Percentiles rank a stretch among this genome's conserved stretches.
Evolutionary conservation across 2,329 filamentous ascomycete genomes (phyloP).

Genomic region (Incumbomyces delicatus): DNA sequence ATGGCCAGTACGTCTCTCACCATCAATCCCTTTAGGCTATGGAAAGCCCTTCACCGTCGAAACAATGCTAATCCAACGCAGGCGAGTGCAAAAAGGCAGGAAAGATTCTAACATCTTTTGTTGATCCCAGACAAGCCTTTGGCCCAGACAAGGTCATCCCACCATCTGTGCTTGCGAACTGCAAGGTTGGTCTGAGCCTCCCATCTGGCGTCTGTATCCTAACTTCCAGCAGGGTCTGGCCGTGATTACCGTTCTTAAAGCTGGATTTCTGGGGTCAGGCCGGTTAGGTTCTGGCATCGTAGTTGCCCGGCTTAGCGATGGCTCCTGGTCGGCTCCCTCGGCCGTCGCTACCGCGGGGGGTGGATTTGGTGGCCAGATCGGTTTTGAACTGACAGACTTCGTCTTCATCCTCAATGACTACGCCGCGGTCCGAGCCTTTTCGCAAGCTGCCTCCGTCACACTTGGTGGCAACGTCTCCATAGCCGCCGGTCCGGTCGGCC

Average conservation of each 20-base stretch:
- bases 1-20: constrained; percentile 33
- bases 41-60: too few relatives aligned
- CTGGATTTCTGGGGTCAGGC: constrained; percentile 41
- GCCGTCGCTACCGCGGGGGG: constrained; percentile 40
- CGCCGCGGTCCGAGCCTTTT: constrained; percentile 82
- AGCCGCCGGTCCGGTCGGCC: constrained; percentile 83
- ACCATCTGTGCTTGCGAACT: constrained; percentile 75
- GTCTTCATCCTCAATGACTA: constrained; percentile 97
- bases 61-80: constrained; percentile 32
- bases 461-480: constrained; percentile 94
- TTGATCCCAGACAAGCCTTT: constrained; percentile 87
- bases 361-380: constrained; percentile 42
- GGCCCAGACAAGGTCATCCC: constrained; percentile 97
- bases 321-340: constrained; percentile 41
- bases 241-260: constrained; percentile 40
- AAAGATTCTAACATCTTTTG: constrained; percentile 89
- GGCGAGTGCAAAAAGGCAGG: constrained; percentile 96
- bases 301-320: constrained; percentile 39
- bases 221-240: constrained; percentile 33
- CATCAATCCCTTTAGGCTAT: too few relatives aligned
- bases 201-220: too few relatives aligned
- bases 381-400: constrained; percentile 53
- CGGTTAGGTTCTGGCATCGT: constrained; percentile 42
- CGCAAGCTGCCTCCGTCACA: constrained; percentile 81
- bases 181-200: constrained; percentile 55